phyloP scores from a whole-genome alignment of 179 eudicot species.

The Vitellaria paradoxa region DNA sequence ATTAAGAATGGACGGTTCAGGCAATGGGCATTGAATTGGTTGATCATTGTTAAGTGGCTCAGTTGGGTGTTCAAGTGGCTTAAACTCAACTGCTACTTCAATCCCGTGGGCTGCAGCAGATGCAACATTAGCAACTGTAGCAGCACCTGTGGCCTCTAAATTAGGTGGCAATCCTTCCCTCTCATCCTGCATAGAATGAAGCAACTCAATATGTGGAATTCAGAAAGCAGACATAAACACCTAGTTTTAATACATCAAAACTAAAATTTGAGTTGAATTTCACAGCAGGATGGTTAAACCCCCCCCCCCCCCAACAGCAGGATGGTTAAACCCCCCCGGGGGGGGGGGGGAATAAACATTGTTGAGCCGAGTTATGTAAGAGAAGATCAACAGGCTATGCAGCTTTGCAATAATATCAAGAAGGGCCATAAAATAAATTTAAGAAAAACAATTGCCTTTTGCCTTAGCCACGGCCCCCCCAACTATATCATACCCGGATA shows the following conservation, averaged over 20 bases:
- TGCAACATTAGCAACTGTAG: constrained; percentile 17
- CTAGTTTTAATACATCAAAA: neutral
- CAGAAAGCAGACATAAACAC: neutral
- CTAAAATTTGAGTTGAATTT: neutral
- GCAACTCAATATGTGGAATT: neutral
- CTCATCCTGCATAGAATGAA: constrained; percentile 35
- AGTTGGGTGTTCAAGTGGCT: constrained; percentile 76
- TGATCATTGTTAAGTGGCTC: constrained; percentile 80
- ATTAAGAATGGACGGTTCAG: constrained; percentile 89
- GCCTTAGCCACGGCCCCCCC: no score
- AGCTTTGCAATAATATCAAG: no score
- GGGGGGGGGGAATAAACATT: no score
- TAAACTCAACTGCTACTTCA: constrained; percentile 67
- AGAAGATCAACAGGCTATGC: neutral
- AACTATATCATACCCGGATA: no score
- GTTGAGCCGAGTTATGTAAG: neutral
- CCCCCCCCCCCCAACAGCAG: no score
- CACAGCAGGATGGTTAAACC: neutral
- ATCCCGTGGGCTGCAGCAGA: constrained; percentile 36
- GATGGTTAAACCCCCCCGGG: no score
- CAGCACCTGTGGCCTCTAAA: constrained; percentile 26
- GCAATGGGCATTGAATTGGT: constrained; percentile 78
- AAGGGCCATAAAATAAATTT: no score
- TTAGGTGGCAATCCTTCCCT: constrained; percentile 34
- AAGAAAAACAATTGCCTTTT: no score